A percentile compares a stretch with the other conserved stretches of the same genome.
Evolutionary conservation across 495 filamentous ascomycete genomes (phyloP).

Genomic region (Hypoxylon intermedium): DNA sequence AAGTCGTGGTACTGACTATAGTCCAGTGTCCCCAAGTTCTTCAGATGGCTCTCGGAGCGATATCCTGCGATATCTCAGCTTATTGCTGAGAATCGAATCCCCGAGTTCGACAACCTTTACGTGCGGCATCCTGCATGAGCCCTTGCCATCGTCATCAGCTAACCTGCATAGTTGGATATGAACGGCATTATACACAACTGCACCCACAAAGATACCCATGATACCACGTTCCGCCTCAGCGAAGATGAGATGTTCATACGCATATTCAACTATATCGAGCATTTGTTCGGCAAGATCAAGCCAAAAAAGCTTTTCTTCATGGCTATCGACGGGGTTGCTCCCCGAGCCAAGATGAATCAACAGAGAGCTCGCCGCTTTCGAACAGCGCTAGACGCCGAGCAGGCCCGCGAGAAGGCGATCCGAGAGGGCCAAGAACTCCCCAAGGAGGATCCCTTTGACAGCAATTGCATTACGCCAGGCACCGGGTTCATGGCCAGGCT

Average conservation of each 20-base stretch:
- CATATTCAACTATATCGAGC: slow-evolving; percentile 99
- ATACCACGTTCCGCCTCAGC: slow-evolving; percentile 87
- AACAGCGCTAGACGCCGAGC: slow-evolving; percentile 89
- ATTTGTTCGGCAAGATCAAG: slow-evolving; percentile 98
- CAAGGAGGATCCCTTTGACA: slow-evolving; percentile 95
- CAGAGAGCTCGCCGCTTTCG: slow-evolving; percentile 95
- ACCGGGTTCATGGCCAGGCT: slow-evolving; percentile 98
- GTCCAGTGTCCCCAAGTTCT: slow-evolving; percentile 94
- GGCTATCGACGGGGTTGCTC: slow-evolving; percentile 98
- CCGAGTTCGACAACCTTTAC: slow-evolving; percentile 98
- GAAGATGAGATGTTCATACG: slow-evolving; percentile 99
- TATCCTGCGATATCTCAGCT: slow-evolving; percentile 99
- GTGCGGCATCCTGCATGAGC: slow-evolving; percentile 50
- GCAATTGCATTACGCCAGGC: slow-evolving; percentile 97
- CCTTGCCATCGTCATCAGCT: slow-evolving; percentile 29
- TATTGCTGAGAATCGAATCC: slow-evolving; percentile 98
- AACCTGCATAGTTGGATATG: slow-evolving; percentile 78
- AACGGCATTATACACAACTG: slow-evolving; percentile 99
- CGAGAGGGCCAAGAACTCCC: slow-evolving; percentile 88
- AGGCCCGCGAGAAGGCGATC: slow-evolving; percentile 87
- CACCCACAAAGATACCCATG: slow-evolving; percentile 88
- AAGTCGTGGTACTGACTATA: slow-evolving; percentile 23
- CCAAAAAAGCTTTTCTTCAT: slow-evolving; percentile 98
- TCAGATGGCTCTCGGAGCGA: slow-evolving; percentile 95
- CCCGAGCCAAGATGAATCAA: slow-evolving; percentile 99